Conservation (phyloP, 495 filamentous ascomycete species). For the Xylaria curta region DNA sequence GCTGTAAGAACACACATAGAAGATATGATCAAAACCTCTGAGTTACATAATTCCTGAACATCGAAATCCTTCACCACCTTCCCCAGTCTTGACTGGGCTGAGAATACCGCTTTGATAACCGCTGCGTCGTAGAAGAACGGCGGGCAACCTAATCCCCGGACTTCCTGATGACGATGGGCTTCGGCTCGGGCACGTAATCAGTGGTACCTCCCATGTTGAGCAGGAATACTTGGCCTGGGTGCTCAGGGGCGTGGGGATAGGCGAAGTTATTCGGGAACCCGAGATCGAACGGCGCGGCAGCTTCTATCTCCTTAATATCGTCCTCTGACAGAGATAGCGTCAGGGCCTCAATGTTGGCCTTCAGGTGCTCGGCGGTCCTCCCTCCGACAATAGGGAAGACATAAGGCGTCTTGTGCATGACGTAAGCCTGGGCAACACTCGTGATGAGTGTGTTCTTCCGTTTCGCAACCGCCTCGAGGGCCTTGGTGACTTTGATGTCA, state of each 20-base stretch:
- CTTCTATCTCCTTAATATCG: constrained; percentile 71
- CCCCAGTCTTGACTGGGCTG: not conserved
- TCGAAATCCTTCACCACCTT: not conserved
- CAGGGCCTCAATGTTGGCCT: constrained; percentile 72
- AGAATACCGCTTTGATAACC: not conserved
- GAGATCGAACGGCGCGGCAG: constrained; percentile 63
- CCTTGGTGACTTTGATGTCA: constrained; percentile 59
- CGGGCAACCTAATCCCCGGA: constrained; percentile 39
- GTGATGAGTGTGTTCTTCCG: constrained; percentile 59
- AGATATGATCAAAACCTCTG: not conserved
- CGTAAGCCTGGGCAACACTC: constrained; percentile 73
- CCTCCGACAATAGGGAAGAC: constrained; percentile 79
- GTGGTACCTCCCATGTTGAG: constrained; percentile 51
- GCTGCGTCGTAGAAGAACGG: constrained; percentile 9
- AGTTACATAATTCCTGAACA: not conserved
- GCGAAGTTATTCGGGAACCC: constrained; percentile 67
- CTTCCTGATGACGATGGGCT: constrained; percentile 42
- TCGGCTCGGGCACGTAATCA: constrained; percentile 49
- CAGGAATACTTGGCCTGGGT: constrained; percentile 52
- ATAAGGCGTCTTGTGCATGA: constrained; percentile 74
- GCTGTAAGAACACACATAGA: not conserved
- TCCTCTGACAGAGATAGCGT: constrained; percentile 60
- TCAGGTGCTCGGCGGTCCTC: constrained; percentile 64
- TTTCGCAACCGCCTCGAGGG: constrained; percentile 65
- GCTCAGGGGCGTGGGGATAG: constrained; percentile 45